Evolutionary conservation across 345 rosid genomes (phyloP).

Genomic region (Eucalyptus curtisii): DNA sequence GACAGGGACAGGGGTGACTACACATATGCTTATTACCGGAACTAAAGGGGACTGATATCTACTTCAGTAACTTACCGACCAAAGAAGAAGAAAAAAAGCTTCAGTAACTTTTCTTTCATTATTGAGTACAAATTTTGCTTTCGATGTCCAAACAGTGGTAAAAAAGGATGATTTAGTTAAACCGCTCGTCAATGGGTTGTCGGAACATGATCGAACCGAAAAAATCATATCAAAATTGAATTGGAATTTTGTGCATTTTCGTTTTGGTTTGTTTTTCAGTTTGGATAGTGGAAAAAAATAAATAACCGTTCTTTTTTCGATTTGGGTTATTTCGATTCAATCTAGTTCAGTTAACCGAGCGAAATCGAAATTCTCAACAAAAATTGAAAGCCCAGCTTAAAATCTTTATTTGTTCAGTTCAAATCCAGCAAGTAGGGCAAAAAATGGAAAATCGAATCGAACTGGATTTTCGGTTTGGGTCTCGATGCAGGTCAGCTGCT

Average conservation of each 20-base stretch:
- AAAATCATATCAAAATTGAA: no score
- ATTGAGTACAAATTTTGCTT: background rate
- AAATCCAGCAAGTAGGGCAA: no score
- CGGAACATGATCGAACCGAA: fast-evolving
- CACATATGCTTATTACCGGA: fast-evolving
- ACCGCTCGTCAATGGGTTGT: fast-evolving
- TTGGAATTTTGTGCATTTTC: no score
- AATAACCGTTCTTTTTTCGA: fast-evolving
- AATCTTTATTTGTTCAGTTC: no score
- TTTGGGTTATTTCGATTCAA: no score
- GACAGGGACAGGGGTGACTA: background rate
- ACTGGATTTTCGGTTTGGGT: no score
- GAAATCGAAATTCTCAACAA: no score
- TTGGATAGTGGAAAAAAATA: no score
- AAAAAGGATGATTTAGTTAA: background rate
- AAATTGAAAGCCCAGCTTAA: background rate
- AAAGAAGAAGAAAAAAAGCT: no score
- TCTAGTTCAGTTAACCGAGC: fast-evolving
- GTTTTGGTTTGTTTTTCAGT: background rate
- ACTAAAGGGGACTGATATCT: background rate
- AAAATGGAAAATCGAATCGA: background rate
- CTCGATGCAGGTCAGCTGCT: fast-evolving
- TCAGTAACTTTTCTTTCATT: background rate
- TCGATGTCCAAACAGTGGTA: background rate
- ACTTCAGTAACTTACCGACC: no score